phyloP scores from a whole-genome alignment of 257 asterid genomes.

The Jacaranda copaia region DNA sequence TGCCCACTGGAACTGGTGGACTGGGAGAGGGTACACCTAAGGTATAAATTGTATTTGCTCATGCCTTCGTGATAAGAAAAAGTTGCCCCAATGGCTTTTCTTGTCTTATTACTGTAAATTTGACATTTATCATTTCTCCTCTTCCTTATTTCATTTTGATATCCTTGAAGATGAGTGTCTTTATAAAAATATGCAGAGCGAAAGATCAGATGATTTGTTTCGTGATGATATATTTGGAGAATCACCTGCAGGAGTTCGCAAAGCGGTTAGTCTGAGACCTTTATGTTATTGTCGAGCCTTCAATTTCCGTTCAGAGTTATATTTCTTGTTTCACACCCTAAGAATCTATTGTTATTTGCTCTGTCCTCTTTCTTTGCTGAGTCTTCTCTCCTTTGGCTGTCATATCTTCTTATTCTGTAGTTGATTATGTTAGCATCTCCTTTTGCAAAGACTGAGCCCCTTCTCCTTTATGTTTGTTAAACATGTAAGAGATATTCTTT shows the following conservation, averaged over 20 bases:
- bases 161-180: conserved; percentile 25
- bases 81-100: not conserved
- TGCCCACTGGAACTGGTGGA: conserved; percentile 69
- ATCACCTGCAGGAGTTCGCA: conserved; percentile 85
- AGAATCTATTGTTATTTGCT: not conserved
- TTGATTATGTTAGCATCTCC: not conserved
- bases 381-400: not conserved
- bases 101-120: not conserved
- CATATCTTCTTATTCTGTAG: conserved; percentile 3
- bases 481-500: not conserved
- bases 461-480: not conserved
- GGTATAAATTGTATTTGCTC: conserved; percentile 49
- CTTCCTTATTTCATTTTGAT: conserved; percentile 22
- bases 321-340: not conserved
- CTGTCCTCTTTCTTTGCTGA: conserved; percentile 9
- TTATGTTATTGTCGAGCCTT: conserved; percentile 7
- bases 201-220: conserved; percentile 81
- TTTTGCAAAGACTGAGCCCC: conserved; percentile 3
- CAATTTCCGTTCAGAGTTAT: not conserved
- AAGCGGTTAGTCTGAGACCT: conserved; percentile 56
- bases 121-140: not conserved
- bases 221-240: conserved; percentile 97
- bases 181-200: conserved; percentile 68
- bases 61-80: conserved; percentile 4
- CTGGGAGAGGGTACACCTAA: conserved; percentile 97